These are phyloP conservation scores for Rutstroemia sp. DNA, from an alignment of 2,329 filamentous ascomycete genomes.

Conservation along the genomic window DNA sequence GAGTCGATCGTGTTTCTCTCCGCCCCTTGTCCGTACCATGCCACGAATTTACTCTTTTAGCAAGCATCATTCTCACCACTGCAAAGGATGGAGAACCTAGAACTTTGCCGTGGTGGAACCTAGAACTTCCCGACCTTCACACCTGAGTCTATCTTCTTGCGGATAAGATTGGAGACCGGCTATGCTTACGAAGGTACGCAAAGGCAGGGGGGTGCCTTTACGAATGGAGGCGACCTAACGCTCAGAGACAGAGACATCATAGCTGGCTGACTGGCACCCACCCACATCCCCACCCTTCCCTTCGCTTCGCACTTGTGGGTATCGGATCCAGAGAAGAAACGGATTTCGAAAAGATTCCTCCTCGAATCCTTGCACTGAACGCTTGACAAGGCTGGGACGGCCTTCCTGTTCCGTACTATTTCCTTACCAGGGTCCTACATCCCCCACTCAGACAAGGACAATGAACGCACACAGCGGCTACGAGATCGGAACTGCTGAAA, in stretches of 20 bases:
- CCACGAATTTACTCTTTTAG: slow-evolving; percentile 1
- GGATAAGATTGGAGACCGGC: not conserved
- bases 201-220: no score
- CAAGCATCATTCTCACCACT: not conserved
- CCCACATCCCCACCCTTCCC: not conserved
- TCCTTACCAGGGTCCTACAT: not conserved
- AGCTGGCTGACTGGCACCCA: not conserved
- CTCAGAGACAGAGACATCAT: no score
- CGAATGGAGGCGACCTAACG: no score
- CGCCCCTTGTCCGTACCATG: not conserved
- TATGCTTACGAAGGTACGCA: not conserved
- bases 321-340: not conserved
- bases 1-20: slow-evolving; percentile 7
- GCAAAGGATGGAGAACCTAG: not conserved
- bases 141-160: not conserved
- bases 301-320: not conserved
- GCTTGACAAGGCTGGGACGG: slow-evolving; percentile 6
- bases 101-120: not conserved
- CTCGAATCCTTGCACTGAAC: not conserved
- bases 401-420: slow-evolving; percentile 2
- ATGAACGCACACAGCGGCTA: slow-evolving; percentile 1
- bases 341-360: not conserved
- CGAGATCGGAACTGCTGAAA: slow-evolving; percentile 3
- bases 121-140: not conserved
- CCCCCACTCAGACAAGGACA: not conserved